Evolutionary conservation across 305 asterid species (phyloP).

Genomic region (Lippia alba): DNA sequence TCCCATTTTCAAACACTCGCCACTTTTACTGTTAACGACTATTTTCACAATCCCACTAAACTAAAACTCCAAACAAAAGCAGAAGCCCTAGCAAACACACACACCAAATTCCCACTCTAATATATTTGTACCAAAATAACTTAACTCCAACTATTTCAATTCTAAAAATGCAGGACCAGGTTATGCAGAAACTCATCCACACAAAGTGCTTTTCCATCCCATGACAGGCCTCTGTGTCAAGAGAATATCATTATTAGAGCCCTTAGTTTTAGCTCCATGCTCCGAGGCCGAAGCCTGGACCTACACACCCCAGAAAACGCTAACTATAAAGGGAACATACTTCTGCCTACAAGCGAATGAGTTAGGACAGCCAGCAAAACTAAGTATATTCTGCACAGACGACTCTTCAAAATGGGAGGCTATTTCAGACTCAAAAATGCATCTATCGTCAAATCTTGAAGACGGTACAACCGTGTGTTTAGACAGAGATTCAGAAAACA

Average conservation of each 20-base stretch:
- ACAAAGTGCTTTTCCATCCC: slow-evolving; percentile 80
- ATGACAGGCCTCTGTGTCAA: slow-evolving; percentile 75
- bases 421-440: slow-evolving; percentile 88
- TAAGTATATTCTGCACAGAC: slow-evolving; percentile 58
- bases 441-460: slow-evolving; percentile 69
- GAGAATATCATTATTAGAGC: slow-evolving; percentile 48
- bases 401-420: slow-evolving; percentile 72
- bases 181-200: slow-evolving; percentile 45
- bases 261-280: slow-evolving; percentile 79
- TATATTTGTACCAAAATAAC: not conserved
- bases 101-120: not conserved
- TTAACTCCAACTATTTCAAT: slow-evolving; percentile 2
- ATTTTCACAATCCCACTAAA: not conserved
- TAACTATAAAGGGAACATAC: slow-evolving; percentile 65
- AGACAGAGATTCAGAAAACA: slow-evolving; percentile 67
- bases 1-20: not conserved
- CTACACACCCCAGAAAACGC: slow-evolving; percentile 53
- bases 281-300: slow-evolving; percentile 79
- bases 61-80: no score
- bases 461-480: slow-evolving; percentile 71
- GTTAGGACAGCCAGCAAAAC: slow-evolving; percentile 69
- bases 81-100: no score
- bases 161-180: slow-evolving; percentile 77
- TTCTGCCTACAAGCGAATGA: slow-evolving; percentile 72
- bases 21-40: not conserved